Conservation (phyloP, 768 basidiomycete genomes). For the Pisolithus albus region DNA sequence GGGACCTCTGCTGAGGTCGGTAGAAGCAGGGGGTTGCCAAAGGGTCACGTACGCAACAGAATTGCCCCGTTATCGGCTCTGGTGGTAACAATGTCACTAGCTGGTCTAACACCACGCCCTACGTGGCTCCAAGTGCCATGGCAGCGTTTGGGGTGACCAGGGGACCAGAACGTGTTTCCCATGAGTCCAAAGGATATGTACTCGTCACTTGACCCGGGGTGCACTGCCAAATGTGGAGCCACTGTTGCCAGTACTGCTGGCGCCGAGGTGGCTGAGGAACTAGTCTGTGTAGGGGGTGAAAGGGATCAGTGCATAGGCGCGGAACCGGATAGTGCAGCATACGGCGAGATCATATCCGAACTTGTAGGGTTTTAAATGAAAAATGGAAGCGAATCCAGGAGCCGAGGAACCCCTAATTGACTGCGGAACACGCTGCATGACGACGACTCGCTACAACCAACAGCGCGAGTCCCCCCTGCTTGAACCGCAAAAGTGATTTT, state of each 20-base stretch:
- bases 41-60: background rate
- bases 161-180: conserved; percentile 12
- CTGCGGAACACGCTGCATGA: background rate
- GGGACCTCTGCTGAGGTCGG: conserved; percentile 17
- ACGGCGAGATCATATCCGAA: conserved; percentile 36
- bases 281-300: conserved; percentile 29
- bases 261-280: conserved; percentile 5
- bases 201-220: conserved; percentile 4
- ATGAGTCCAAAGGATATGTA: conserved; percentile 6
- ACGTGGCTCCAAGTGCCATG: conserved; percentile 55
- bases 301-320: conserved; percentile 28
- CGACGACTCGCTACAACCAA: conserved; percentile 62
- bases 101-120: conserved; percentile 4
- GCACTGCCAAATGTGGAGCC: conserved; percentile 8
- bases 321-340: conserved; percentile 31
- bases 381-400: conserved; percentile 43
- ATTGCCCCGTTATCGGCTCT: background rate
- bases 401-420: conserved; percentile 24
- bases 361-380: conserved; percentile 41
- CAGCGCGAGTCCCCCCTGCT: conserved; percentile 51
- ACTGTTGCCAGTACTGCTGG: conserved; percentile 1
- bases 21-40: conserved; percentile 12
- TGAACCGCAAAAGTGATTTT: conserved; percentile 71
- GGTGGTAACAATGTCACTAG: conserved; percentile 6
- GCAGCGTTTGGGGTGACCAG: conserved; percentile 26